Percentiles rank a stretch among this genome's conserved stretches.
Conservation (phyloP, 441 rosid species). For the Populus hybrid region DNA sequence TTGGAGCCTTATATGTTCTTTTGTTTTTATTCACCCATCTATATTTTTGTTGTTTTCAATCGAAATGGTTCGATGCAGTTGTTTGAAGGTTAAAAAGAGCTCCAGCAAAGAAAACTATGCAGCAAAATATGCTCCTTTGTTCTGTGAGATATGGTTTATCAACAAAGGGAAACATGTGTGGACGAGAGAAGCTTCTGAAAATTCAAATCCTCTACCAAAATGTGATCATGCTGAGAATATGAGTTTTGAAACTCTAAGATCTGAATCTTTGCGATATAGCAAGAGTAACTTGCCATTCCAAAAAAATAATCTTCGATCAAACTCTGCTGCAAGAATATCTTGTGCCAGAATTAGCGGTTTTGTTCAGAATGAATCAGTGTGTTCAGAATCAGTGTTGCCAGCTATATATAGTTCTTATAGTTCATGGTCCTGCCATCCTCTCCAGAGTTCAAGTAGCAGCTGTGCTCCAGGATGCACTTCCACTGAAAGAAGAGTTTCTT, state of each 20-base stretch:
- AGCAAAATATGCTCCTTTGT: constrained; percentile 44
- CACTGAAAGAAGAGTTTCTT: constrained; percentile 33
- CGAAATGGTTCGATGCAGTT: constrained; percentile 38
- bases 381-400: constrained; percentile 14
- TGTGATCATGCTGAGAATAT: constrained; percentile 12
- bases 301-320: constrained; percentile 22
- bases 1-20: constrained; percentile 1
- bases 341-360: constrained; percentile 23
- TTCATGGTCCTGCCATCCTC: constrained; percentile 15
- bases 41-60: neutral
- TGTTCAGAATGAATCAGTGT: constrained; percentile 30
- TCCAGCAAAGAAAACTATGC: constrained; percentile 47
- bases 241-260: constrained; percentile 20
- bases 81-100: constrained; percentile 48
- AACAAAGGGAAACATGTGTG: constrained; percentile 56
- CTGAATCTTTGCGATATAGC: constrained; percentile 27
- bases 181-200: constrained; percentile 56
- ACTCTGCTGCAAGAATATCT: constrained; percentile 26
- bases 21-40: neutral
- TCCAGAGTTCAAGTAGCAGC: constrained; percentile 24
- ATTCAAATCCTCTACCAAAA: constrained; percentile 13
- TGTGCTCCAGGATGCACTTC: constrained; percentile 23
- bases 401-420: constrained; percentile 20
- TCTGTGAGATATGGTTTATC: constrained; percentile 65
- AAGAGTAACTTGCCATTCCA: constrained; percentile 14